Evolutionary conservation across 306 rosid species (phyloP).

Genomic region (Fragaria ananassa): DNA sequence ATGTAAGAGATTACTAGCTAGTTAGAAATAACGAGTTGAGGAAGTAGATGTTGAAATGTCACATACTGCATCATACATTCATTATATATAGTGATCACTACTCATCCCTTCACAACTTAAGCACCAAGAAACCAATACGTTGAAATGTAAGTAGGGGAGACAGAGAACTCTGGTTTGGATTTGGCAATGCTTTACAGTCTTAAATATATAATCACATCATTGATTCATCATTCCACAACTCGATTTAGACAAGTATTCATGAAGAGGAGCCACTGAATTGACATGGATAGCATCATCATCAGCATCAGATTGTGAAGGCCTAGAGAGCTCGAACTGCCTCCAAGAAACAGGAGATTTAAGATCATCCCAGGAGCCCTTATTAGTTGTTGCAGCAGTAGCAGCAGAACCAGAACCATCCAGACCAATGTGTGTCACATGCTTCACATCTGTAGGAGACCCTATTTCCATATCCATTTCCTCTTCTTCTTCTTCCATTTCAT

Average conservation of each 20-base stretch:
- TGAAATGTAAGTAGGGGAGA: neutral
- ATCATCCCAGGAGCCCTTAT: slow-evolving; percentile 43
- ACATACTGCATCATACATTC: neutral
- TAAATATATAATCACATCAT: slow-evolving; percentile 12
- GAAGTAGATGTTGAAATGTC: neutral
- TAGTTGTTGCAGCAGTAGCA: slow-evolving; percentile 14
- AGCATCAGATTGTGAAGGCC: slow-evolving; percentile 24
- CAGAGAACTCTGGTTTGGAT: slow-evolving; percentile 3
- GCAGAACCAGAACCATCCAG: slow-evolving; percentile 51
- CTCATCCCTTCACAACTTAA: neutral
- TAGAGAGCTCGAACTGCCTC: slow-evolving; percentile 28
- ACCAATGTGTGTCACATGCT: slow-evolving; percentile 97
- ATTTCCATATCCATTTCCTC: slow-evolving; percentile 71
- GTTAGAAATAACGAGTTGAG: neutral
- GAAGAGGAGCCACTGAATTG: slow-evolving; percentile 13
- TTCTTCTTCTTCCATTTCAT: slow-evolving; percentile 38
- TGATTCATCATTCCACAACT: neutral
- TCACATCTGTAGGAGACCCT: slow-evolving; percentile 88
- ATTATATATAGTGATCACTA: neutral
- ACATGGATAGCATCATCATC: slow-evolving; percentile 13
- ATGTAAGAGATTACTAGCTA: neutral
- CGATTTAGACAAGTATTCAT: neutral
- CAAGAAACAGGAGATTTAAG: slow-evolving; percentile 52
- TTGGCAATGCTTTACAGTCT: slow-evolving; percentile 8
- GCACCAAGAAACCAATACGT: neutral